phyloP scores from a whole-genome alignment of 305 asterid genomes.

The Fraxinus velutina region DNA sequence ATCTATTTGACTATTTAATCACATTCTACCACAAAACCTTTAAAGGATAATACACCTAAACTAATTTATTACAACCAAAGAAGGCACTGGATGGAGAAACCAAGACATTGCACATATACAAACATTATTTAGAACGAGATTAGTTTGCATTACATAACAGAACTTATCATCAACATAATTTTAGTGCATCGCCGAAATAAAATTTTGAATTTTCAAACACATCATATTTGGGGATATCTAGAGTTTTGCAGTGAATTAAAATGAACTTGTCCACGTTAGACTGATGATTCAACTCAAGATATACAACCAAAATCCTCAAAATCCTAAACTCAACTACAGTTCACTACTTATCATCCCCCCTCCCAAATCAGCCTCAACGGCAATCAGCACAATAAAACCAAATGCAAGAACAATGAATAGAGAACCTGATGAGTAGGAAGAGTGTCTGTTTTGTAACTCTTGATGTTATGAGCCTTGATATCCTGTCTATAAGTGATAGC shows the following conservation, averaged over 20 bases:
- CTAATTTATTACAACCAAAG: neutral
- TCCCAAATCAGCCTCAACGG: conserved; percentile 10
- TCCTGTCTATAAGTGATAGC: conserved; percentile 81
- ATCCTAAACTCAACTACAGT: neutral
- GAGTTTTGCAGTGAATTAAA: neutral
- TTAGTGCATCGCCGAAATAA: neutral
- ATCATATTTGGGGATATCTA: neutral
- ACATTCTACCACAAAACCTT: neutral
- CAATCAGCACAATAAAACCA: neutral
- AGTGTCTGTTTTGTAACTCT: conserved; percentile 50
- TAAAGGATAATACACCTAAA: neutral
- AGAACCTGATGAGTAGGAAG: conserved; percentile 91
- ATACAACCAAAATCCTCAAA: neutral
- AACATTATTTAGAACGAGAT: neutral
- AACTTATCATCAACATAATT: neutral
- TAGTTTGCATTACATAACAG: neutral
- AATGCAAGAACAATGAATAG: neutral
- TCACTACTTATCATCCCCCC: conserved; percentile 5
- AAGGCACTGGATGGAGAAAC: neutral
- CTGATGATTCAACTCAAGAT: neutral
- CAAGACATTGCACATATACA: neutral
- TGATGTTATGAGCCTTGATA: conserved; percentile 53
- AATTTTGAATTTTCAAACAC: neutral
- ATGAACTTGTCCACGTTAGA: neutral
- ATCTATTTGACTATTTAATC: neutral